Base-by-base conservation (phyloP, 331 rosid species). In the Telfairia occidentalis region DNA sequence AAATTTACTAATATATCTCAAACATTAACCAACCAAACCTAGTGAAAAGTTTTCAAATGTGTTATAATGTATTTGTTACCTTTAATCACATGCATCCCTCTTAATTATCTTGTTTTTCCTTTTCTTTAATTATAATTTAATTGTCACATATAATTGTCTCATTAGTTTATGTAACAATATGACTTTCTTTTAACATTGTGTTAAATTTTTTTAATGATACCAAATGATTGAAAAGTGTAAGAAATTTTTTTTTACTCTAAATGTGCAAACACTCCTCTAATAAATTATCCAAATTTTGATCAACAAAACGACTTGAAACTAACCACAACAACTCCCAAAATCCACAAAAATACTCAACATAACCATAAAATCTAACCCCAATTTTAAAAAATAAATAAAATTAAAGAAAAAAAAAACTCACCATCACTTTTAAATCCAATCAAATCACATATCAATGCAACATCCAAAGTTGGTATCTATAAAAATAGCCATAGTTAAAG, bases 41-140 rank as follows among this genome's bases (percentile, higher is more conserved):
- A 60, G 40, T 43, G 43, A 32, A 74, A 81, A 73, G 84, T 26
- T 82, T 81, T 87, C 88, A 87, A 89, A 85, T 81, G 40, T 58
- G 81, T 81, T 58, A 78, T 86, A 63, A 89, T 72, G 63, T 52
- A 75, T 77, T 38, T 57, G 67, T 69, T 58, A 10, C 52, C 30
- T 72, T 74, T 80, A 23, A 85, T 83, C 92, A 79, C 89, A 78
- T 78, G 85, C 75, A 80, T 80, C 79, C 49, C 77, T 66, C 72
- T 84, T 64, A 74, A 88, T 80, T 81, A 71, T 60, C 74, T 46
- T 59, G 58, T 61, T 76, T 80, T 73, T 58, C 70, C 43, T 53
- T 67, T 60, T 60, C 79, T 82, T 18, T 32, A 24, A 55, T 57
- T 55, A n/a, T n/a, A n/a, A n/a, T n/a, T n/a, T n/a, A n/a, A n/a